Evolutionary conservation across 2,329 filamentous ascomycete species (phyloP).

Genomic region (Chalaropsis ovoidea): DNA sequence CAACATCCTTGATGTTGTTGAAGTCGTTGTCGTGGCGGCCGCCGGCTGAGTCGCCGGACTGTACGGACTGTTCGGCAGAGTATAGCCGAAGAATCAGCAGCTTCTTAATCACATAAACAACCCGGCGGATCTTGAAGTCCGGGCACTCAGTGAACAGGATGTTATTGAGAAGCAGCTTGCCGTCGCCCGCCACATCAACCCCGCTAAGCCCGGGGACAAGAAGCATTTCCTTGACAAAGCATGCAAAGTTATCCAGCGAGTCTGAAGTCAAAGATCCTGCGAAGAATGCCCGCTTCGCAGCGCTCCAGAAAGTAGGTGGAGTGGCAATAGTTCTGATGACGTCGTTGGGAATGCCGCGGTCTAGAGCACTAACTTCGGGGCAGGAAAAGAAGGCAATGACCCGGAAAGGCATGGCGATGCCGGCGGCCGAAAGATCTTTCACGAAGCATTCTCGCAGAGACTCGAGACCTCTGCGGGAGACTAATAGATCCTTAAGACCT

Average conservation of each 20-base stretch:
- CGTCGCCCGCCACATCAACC: neutral
- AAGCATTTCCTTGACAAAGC: neutral
- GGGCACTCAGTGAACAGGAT: too few relatives aligned
- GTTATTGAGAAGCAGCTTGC: neutral
- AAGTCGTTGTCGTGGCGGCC: constrained; percentile 67
- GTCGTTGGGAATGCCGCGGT: neutral
- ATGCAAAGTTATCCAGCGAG: neutral
- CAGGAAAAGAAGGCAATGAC: constrained; percentile 12
- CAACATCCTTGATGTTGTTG: constrained; percentile 48
- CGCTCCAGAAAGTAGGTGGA: constrained; percentile 17
- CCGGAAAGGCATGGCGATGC: neutral
- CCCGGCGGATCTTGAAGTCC: neutral
- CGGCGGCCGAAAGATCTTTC: neutral
- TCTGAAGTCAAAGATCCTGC: neutral
- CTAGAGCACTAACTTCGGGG: neutral
- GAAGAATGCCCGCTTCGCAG: neutral
- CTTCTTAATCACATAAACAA: constrained; percentile 10
- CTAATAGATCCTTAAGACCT: constrained; percentile 3
- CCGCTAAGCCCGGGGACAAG: neutral
- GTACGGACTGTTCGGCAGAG: neutral
- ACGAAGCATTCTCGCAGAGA: neutral
- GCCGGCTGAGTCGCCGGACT: constrained; percentile 36
- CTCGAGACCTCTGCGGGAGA: neutral
- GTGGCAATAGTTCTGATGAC: neutral
- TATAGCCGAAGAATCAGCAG: neutral